These are phyloP conservation scores for Ophiocordyceps unilateralis DNA, from an alignment of 2,329 filamentous ascomycete species.

Conservation along the genomic window DNA sequence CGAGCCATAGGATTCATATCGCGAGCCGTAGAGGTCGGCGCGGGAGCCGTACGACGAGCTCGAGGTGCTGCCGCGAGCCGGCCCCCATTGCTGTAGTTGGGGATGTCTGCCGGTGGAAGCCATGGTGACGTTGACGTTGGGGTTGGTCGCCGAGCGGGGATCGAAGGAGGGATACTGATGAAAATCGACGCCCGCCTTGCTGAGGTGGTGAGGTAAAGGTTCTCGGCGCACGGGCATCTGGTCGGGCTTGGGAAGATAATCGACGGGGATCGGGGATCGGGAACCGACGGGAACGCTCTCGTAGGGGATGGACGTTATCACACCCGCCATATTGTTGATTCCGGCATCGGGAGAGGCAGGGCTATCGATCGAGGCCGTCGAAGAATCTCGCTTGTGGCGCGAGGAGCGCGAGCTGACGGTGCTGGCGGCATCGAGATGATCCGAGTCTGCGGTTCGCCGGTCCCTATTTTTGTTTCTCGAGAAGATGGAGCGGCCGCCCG, in stretches of 20 bases:
- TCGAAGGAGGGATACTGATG: slow-evolving; percentile 77
- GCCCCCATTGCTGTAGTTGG: slow-evolving; percentile 63
- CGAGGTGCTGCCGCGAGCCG: slow-evolving; percentile 29
- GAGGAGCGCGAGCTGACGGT: slow-evolving; percentile 52
- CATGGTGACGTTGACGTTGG: slow-evolving; percentile 45
- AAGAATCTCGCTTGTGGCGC: slow-evolving; percentile 58
- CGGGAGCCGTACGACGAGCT: slow-evolving; percentile 5
- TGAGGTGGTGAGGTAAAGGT: slow-evolving; percentile 66
- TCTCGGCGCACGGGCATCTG: slow-evolving; percentile 48
- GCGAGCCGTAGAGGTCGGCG: not conserved
- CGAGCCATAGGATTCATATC: slow-evolving; percentile 16
- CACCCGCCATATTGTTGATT: slow-evolving; percentile 59
- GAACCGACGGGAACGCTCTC: slow-evolving; percentile 49
- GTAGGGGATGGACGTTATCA: slow-evolving; percentile 80
- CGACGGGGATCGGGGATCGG: slow-evolving; percentile 53
- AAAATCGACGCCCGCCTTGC: slow-evolving; percentile 60
- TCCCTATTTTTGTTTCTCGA: slow-evolving; percentile 71
- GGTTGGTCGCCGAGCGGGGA: slow-evolving; percentile 5
- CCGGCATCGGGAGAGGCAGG: slow-evolving; percentile 46
- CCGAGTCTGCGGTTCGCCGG: slow-evolving; percentile 42
- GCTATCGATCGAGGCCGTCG: slow-evolving; percentile 53
- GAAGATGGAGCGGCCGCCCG: slow-evolving; percentile 64
- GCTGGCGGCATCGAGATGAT: slow-evolving; percentile 41
- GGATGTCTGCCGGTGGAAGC: slow-evolving; percentile 54
- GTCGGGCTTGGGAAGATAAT: slow-evolving; percentile 54